These are phyloP conservation scores for Coemansia sp. DNA, from an alignment of 192 early-diverging fungal species.

Conservation along the genomic window DNA sequence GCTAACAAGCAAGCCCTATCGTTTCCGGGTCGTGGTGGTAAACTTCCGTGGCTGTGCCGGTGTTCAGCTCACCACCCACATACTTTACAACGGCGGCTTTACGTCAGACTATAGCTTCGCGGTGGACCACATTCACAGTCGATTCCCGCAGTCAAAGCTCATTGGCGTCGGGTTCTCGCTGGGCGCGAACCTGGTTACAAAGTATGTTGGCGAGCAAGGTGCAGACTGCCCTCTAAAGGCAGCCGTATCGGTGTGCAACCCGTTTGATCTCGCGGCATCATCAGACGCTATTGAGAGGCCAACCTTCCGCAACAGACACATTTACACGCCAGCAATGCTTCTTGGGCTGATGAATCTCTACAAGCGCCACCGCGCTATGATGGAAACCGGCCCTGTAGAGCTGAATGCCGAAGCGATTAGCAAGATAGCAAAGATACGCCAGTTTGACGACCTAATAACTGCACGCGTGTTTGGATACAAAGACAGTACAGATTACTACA, in stretches of 20 bases:
- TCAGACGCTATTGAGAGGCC: constrained; percentile 54
- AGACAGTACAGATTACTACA: constrained; percentile 81
- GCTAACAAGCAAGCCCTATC: constrained; percentile 60
- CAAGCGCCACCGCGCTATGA: constrained; percentile 51
- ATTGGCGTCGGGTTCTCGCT: constrained; percentile 87
- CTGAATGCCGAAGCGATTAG: constrained; percentile 59
- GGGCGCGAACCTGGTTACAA: constrained; percentile 90
- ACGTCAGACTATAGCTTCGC: constrained; percentile 71
- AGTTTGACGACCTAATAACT: constrained; percentile 85
- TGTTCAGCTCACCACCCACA: constrained; percentile 71
- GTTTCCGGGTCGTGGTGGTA: constrained; percentile 77
- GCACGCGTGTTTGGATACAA: constrained; percentile 72
- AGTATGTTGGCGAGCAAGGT: constrained; percentile 85
- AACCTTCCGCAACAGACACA: constrained; percentile 56
- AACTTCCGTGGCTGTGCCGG: constrained; percentile 90
- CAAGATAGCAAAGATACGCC: constrained; percentile 61
- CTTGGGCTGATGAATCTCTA: constrained; percentile 57
- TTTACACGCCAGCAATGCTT: constrained; percentile 65
- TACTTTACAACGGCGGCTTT: constrained; percentile 79
- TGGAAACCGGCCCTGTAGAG: constrained; percentile 43
- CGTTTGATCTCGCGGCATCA: constrained; percentile 72
- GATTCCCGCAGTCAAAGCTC: constrained; percentile 65
- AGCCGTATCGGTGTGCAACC: constrained; percentile 81
- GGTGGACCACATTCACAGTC: constrained; percentile 43
- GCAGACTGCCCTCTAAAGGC: constrained; percentile 71